phyloP scores from a whole-genome alignment of 371 early-diverging fungal genomes.

The Apophysomyces sp. region DNA sequence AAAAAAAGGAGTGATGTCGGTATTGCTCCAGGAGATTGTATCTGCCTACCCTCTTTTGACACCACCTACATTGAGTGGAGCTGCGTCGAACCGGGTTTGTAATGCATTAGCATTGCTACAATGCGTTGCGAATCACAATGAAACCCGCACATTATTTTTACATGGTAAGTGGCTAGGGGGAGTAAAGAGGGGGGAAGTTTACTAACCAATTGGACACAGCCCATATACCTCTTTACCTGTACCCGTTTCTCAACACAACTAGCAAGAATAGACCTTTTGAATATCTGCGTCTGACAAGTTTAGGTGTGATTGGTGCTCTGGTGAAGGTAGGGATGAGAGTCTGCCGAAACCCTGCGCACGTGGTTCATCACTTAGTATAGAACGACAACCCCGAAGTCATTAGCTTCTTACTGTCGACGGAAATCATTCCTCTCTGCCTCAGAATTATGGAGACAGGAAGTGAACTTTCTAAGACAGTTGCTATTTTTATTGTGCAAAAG shows the following conservation, averaged over 20 bases:
- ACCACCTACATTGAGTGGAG: constrained; percentile 86
- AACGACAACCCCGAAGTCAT: constrained; percentile 95
- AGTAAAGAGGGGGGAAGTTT: background rate
- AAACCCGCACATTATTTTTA: constrained; percentile 88
- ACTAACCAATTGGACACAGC: constrained; percentile 48
- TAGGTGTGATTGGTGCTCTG: constrained; percentile 96
- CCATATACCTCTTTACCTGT: constrained; percentile 95
- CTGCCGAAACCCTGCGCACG: background rate
- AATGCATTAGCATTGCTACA: constrained; percentile 96
- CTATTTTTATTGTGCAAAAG: constrained; percentile 97
- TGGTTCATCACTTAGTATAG: constrained; percentile 31
- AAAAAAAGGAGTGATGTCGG: constrained; percentile 84
- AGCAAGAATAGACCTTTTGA: constrained; percentile 93
- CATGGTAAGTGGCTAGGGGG: constrained; percentile 52
- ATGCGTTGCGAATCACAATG: constrained; percentile 93
- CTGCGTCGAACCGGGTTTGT: constrained; percentile 92
- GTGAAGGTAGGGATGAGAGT: constrained; percentile 71
- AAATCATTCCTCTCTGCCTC: constrained; percentile 97
- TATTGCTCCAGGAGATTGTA: constrained; percentile 93
- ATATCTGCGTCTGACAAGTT: constrained; percentile 87
- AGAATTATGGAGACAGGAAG: constrained; percentile 98
- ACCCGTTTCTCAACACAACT: constrained; percentile 98
- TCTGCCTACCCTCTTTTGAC: constrained; percentile 89
- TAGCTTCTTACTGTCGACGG: constrained; percentile 93
- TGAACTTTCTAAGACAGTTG: constrained; percentile 97